Evolutionary conservation across 2,329 filamentous ascomycete species (phyloP), one percentile per base, ranked within the genome.

Genomic region (Rhytidhysteron rufulum): DNA sequence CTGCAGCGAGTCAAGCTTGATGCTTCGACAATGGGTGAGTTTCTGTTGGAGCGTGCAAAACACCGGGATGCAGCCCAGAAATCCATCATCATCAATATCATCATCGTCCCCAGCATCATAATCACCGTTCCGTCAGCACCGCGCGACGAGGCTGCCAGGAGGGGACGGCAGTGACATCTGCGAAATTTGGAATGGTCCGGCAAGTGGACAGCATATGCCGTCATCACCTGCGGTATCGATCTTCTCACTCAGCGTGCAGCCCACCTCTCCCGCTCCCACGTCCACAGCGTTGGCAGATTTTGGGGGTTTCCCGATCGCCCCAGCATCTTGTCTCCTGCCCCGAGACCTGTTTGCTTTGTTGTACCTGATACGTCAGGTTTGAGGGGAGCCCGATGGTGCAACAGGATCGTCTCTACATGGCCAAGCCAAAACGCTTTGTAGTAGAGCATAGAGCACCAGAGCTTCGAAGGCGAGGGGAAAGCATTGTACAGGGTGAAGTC

Each of bases 311-410:
- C 13, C 25, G 20, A 16, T 8, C 13, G n/a, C 15, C 17, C 20
- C 8, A 16, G 16, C 15, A 37, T 30, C n/a, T 8, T 10, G 10
- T 11, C 11, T n/a, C 13, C 30, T 7, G 11, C 24, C 5, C 8
- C 24, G 6, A 30, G 35, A 21, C 13, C 25, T 5, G 11, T 13
- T 19, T 6, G 11, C 16, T 19, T 6, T 30, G 5, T 37, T n/a
- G n/a, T n/a, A n/a, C n/a, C n/a, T n/a, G 35, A 8, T 16, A 29
- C 35, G 19, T 22, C 35, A 25, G 35, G 24, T 18, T 30, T 30
- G 24, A 25, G 22, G 17, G 30, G 35, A 3, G 22, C 30, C 25
- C 35, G 22, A 30, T n/a, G 22, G 19, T 11, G 24, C n/a, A n/a
- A n/a, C n/a, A n/a, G n/a, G n/a, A n/a, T n/a, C n/a, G n/a, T n/a